phyloP scores from a whole-genome alignment of 2,329 filamentous ascomycete genomes.

The Madurella mycetomatis region DNA sequence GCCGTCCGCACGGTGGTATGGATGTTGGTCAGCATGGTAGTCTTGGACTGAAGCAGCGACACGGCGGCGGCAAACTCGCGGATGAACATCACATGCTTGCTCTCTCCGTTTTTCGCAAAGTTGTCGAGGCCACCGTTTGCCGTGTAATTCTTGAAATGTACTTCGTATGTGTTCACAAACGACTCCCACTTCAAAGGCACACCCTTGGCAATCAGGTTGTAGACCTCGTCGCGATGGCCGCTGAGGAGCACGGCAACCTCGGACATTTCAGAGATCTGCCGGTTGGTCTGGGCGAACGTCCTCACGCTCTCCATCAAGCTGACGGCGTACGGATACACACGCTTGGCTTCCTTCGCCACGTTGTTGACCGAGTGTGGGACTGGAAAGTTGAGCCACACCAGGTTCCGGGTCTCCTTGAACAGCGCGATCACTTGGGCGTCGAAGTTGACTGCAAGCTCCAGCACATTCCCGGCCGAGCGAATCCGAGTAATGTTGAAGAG shows the following conservation, averaged over 20 bases:
- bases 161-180: conserved; percentile 93
- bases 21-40: conserved; percentile 70
- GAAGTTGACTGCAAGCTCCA: conserved; percentile 93
- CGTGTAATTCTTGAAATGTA: conserved; percentile 68
- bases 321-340: conserved; percentile 95
- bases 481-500: conserved; percentile 88
- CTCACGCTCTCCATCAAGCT: conserved; percentile 99
- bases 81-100: conserved; percentile 94
- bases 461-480: conserved; percentile 79
- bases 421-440: conserved; percentile 94
- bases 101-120: conserved; percentile 63
- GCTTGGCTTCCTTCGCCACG: conserved; percentile 96
- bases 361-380: conserved; percentile 93
- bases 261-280: conserved; percentile 78
- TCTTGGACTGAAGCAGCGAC: conserved; percentile 84
- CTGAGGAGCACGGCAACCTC: conserved; percentile 83
- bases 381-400: conserved; percentile 90
- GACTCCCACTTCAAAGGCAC: conserved; percentile 94
- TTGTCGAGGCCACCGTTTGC: conserved; percentile 57
- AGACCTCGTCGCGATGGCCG: conserved; percentile 88
- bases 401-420: conserved; percentile 96
- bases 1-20: conserved; percentile 79
- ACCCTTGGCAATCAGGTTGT: conserved; percentile 77
- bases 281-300: conserved; percentile 82
- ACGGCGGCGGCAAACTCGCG: conserved; percentile 87